Evolutionary conservation across 176 grass and related monocot genomes (phyloP).

Genomic region (Panicum miliaceum): DNA sequence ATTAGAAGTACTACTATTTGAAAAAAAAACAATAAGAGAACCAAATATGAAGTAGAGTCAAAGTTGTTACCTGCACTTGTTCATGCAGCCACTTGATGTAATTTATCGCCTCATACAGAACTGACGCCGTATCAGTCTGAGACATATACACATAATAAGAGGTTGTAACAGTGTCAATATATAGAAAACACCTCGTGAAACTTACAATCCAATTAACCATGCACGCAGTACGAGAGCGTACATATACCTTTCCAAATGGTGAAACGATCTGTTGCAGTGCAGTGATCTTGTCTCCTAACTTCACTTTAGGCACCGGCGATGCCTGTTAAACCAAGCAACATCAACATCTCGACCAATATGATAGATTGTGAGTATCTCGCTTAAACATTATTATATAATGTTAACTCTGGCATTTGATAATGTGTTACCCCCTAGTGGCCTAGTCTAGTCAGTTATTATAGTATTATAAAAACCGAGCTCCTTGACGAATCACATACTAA

Average conservation of each 20-base stretch:
- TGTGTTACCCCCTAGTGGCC: not conserved
- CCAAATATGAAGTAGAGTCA: not conserved
- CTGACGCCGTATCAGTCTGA: slow-evolving; percentile 95
- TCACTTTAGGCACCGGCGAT: slow-evolving; percentile 74
- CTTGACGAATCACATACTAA: not conserved
- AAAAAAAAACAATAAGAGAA: not conserved
- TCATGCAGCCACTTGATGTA: slow-evolving; percentile 96
- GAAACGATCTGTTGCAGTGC: slow-evolving; percentile 93
- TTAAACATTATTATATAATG: not conserved
- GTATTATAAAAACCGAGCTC: not conserved
- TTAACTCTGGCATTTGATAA: not conserved
- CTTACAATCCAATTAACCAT: not conserved
- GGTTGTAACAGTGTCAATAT: not conserved
- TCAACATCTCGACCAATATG: slow-evolving; percentile 1
- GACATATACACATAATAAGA: not conserved
- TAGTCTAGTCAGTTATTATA: not conserved
- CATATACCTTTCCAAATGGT: slow-evolving; percentile 97
- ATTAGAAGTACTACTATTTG: not conserved
- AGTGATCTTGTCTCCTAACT: slow-evolving; percentile 83
- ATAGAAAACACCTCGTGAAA: not conserved
- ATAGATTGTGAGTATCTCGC: not conserved
- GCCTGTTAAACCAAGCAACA: slow-evolving; percentile 34
- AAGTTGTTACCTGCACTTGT: slow-evolving; percentile 78
- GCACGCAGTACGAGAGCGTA: not conserved
- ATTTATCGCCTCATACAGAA: slow-evolving; percentile 82